Evolutionary conservation across 83 land plant genomes (phyloP), one percentile per base, ranked within the genome.

Genomic region (Diphasiastrum complanatum): DNA sequence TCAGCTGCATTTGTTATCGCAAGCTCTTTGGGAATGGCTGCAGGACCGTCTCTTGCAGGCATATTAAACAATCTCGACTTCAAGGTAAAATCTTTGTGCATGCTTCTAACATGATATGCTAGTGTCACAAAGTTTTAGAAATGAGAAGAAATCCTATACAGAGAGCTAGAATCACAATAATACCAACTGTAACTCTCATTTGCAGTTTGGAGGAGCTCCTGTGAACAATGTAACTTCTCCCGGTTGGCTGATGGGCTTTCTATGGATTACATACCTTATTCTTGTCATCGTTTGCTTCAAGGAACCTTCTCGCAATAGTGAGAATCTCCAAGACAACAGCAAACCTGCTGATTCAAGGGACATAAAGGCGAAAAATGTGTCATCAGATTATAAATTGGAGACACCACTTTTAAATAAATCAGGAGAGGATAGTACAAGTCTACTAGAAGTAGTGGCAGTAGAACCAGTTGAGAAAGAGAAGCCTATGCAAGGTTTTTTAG

Each of bases 1-100:
- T 73, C 76, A 16, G 76, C 76, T 24, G 69, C 76, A 22, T 73
- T 73, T 52, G 76, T 73, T 37, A 66, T 71, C 41, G 76, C 71
- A 5, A 66, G 76, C 51, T 71, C 76, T 28, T 45, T 73, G 45
- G 76, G 76, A 28, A 73, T 73, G 76, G 73, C 72, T 22, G 72
- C 63, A 12, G 76, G 76, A 57, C 76, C 76, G 18, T 55, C 76
- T 31, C 37, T 73, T 16, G 76, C 76, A 57, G 60, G 71, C 12
- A 28, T 59, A 19, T 46, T 73, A 8, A 50, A 40, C 25, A 45
- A 32, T 40, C 23, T 73, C 18, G 60, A 73, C 41, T 73, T 73
- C 53, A 33, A 65, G 76, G 76, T 73, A 64, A 50, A 16, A 41
- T 41, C 12, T 50, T 0, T 36, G 1, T 27, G 18, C 37, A 1